Base-by-base conservation (phyloP, 2,329 filamentous ascomycete genomes). In the Cucurbitaria berberidis region DNA sequence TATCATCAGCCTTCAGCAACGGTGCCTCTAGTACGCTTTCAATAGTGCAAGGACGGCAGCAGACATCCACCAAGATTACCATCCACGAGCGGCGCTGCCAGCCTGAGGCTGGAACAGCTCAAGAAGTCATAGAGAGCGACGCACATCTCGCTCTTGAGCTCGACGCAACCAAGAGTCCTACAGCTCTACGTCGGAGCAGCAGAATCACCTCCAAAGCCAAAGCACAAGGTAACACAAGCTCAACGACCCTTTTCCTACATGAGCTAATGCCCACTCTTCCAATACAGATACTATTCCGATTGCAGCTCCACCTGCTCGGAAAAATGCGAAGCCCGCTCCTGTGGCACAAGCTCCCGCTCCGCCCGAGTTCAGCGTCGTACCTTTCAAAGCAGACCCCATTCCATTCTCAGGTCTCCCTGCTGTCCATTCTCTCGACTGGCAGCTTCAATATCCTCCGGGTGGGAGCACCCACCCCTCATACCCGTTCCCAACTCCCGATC, bases 391-490 rank as follows among this genome's bases (percentile, higher is more conserved):
- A 1, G 36, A 48, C 0, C 32, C 51, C 0, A 21, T 56, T 29
- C 30, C 40, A 0, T 51, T 54, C 15, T 19, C 46, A 8, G 45
- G 41, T 1, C 34, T 63, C 3, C 62, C 60, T 1, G 22, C 27
- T 1, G 5, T 57, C 0, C 53, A 49, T 0, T 59, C 59, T 0
- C 15, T 51, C 0, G 34, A 57, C 0, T 67, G 61, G 61, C 50
- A 64, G 3, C 5, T 67, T 0, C 48, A 56, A 7, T 67, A 66
- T 5, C 64, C 64, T 0, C 51, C 64, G 0, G 61, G 64, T 0
- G 64, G 64, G 0, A 60, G 59, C 10, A 64, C 62, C 0, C 64
- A 67, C 18, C 59, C 61, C 0, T 60, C 45, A 0, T 67, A 67
- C 21, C 59, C 62, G 0, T 67, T 57, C 30, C 62, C 64, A 0